Evolutionary conservation across 2,329 filamentous ascomycete species (phyloP).

Genomic region (Aphanocladium album): DNA sequence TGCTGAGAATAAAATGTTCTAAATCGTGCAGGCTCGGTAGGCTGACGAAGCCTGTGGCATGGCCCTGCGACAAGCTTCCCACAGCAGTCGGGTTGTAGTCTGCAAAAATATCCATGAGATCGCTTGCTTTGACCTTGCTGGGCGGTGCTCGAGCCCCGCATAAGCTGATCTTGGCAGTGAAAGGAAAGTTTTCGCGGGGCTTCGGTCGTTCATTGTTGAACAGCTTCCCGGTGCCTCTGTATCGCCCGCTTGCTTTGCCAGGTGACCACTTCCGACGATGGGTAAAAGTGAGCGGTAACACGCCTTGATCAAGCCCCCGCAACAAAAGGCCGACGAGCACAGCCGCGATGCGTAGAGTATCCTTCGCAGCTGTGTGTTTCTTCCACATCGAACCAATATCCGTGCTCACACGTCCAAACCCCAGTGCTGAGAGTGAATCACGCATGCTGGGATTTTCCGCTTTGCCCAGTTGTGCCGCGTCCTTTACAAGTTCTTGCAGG

Average conservation of each 20-base stretch:
- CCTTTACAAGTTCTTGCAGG: constrained; percentile 5
- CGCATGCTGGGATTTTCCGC: neutral
- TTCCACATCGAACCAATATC: constrained; percentile 1
- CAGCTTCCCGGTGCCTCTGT: neutral
- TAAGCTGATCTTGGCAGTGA: neutral
- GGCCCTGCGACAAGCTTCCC: neutral
- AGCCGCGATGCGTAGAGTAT: constrained; percentile 1
- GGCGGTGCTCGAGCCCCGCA: neutral
- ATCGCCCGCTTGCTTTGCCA: neutral
- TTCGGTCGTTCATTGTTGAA: neutral
- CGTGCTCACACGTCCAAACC: neutral
- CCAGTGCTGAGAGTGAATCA: constrained; percentile 2
- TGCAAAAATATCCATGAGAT: neutral
- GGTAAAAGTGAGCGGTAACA: neutral
- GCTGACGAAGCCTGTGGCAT: neutral
- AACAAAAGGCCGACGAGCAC: neutral
- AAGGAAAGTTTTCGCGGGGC: neutral
- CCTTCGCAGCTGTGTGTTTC: constrained; percentile 6
- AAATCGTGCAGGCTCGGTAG: neutral
- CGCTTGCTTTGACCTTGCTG: neutral
- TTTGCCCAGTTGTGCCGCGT: neutral
- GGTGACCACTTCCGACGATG: neutral
- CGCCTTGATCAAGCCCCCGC: neutral
- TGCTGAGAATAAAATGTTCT: neutral
- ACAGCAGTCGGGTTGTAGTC: neutral